Percentiles rank a stretch among this genome's conserved stretches.
Evolutionary conservation across 495 filamentous ascomycete species (phyloP).

Genomic region (Collariella sp.): DNA sequence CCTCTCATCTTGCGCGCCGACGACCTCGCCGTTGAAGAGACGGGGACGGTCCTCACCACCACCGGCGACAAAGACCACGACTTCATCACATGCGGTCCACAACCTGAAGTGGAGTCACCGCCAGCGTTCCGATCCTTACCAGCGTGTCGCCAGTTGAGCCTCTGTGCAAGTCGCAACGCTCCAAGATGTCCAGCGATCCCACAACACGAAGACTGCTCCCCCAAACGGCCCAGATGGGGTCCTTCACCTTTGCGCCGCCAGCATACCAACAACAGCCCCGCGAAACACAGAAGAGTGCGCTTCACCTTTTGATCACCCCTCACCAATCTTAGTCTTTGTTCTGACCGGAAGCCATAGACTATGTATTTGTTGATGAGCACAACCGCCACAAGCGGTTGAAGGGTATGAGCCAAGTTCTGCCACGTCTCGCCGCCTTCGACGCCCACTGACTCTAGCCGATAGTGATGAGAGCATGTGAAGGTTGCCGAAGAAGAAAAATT

Average conservation of each 20-base stretch:
- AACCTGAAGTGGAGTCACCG: constrained; percentile 15
- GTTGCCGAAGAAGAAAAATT: constrained; percentile 82
- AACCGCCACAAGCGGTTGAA: constrained; percentile 96
- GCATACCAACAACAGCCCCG: constrained; percentile 47
- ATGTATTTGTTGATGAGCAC: constrained; percentile 99
- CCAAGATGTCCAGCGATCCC: constrained; percentile 46
- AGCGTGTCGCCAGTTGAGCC: constrained; percentile 16
- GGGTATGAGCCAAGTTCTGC: constrained; percentile 48
- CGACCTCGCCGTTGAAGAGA: background rate
- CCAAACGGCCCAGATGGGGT: constrained; percentile 47
- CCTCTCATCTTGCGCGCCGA: constrained; percentile 1
- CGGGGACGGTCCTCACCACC: background rate
- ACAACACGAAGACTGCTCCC: constrained; percentile 48
- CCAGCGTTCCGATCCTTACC: constrained; percentile 4
- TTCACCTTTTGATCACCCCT: constrained; percentile 4
- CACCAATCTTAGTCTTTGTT: background rate
- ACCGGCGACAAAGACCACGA: background rate
- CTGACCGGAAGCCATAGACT: constrained; percentile 51
- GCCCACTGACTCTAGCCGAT: constrained; percentile 21
- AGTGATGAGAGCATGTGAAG: constrained; percentile 99
- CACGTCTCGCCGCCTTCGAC: background rate
- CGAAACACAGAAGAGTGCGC: constrained; percentile 61
- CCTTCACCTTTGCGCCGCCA: constrained; percentile 51
- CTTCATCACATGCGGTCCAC: background rate
- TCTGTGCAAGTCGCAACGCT: constrained; percentile 16